Base-by-base conservation (phyloP, 106 monocot genomes). In the Allium sativum region DNA sequence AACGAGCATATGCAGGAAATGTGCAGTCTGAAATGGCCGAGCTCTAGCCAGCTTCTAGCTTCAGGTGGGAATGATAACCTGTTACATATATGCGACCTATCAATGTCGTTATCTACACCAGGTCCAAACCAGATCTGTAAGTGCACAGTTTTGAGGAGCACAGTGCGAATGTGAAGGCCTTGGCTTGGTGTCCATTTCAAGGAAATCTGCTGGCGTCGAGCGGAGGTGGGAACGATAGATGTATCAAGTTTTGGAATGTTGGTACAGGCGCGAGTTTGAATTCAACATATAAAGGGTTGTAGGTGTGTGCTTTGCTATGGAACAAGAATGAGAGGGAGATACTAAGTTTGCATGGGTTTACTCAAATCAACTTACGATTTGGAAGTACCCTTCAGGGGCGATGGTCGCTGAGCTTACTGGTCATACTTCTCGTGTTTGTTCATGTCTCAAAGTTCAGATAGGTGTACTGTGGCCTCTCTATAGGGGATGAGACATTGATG, bases 131-230 rank as follows among this genome's bases (percentile, higher is more conserved):
- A 64, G 41, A 73, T 48, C 72, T 64, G 47, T 81, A 73, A 65
- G 50, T 77, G 0, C 79, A 77, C 31, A 55, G 76, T 10, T 68
- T 81, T 18, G 68, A 56, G 19, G 69, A 64, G 10, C 81, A 85
- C 77, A 81, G 52, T 51, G 77, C 81, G 15, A 77, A 74, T 0
- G 85, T 81, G 8, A 85, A 85, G 68, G 81, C 85, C 16, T 75
- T 85, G 2, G 81, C 85, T 3, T 85, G 85, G 85, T 85, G 81
- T 53, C 85, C 85, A 1, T 85, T 77, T 53, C 81, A 85, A 69
- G 75, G 74, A 51, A 81, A 85, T 55, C 42, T 85, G 53, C 77
- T 85, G 11, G 85, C 78, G 9, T 78, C 81, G 5, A 76, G 76
- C 7, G 80, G 74, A 8, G 80, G 74, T 7, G 65, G 52, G 2